These are phyloP conservation scores for Trichoderma koningiopsis DNA, from an alignment of 2,329 filamentous ascomycete species.

Conservation along the genomic window DNA sequence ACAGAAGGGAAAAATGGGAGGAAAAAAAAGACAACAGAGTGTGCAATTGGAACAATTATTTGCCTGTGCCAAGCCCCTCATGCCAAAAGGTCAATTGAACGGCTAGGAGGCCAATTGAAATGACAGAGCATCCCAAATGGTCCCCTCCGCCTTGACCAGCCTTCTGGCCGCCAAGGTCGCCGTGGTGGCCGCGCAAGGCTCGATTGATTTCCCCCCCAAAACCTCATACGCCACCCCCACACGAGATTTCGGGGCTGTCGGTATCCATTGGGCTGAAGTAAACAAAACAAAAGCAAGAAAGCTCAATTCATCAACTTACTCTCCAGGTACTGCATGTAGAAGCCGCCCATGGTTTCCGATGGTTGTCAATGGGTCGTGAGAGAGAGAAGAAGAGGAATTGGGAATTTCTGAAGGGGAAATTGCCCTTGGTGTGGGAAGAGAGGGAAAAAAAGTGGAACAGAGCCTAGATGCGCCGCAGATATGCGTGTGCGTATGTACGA, in stretches of 20 bases:
- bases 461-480: constrained; percentile 18
- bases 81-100: not conserved
- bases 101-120: not conserved
- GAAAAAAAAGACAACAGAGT: not conserved
- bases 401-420: constrained; percentile 12
- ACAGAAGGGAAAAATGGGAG: not conserved
- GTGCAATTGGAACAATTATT: not conserved
- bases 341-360: constrained; percentile 58
- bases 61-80: not conserved
- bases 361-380: constrained; percentile 12
- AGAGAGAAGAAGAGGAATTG: constrained; percentile 10
- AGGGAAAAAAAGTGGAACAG: constrained; percentile 31
- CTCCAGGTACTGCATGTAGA: constrained; percentile 73
- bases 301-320: constrained; percentile 58
- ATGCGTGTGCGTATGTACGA: constrained; percentile 14
- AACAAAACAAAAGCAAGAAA: constrained; percentile 15
- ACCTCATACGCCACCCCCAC: constrained; percentile 24
- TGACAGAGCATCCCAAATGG: not conserved
- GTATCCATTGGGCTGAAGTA: constrained; percentile 30
- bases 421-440: constrained; percentile 16
- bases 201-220: constrained; percentile 10
- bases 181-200: constrained; percentile 20
- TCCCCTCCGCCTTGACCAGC: not conserved
- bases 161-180: constrained; percentile 8
- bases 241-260: constrained; percentile 27